phyloP scores from a whole-genome alignment of 805 yeast genomes.

The Wickerhamiella parazyma region DNA sequence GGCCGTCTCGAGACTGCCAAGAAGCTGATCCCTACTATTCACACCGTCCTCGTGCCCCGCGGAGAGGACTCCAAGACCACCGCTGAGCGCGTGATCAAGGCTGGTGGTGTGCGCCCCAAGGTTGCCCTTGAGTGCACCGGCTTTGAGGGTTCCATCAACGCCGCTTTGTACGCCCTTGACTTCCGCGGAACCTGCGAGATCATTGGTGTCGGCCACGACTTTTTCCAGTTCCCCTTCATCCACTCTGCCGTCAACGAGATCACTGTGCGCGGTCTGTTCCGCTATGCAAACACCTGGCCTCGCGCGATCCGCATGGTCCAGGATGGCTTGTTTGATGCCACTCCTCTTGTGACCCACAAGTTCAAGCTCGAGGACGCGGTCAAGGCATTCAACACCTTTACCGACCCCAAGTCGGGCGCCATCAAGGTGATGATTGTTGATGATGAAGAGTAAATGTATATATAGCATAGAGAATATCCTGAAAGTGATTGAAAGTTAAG shows the following conservation, averaged over 20 bases:
- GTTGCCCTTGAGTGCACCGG: conserved; percentile 44
- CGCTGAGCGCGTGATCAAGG: conserved; percentile 22
- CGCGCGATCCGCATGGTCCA: conserved; percentile 37
- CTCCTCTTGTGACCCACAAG: conserved; percentile 37
- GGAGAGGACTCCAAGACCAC: conserved; percentile 29
- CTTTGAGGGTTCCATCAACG: conserved; percentile 34
- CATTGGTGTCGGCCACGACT: conserved; percentile 40
- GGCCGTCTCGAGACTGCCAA: conserved; percentile 36
- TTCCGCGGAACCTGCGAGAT: conserved; percentile 36
- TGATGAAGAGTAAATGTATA: conserved; percentile 11
- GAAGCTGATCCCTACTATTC: conserved; percentile 33
- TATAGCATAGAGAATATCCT: not conserved
- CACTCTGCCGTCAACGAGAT: conserved; percentile 40
- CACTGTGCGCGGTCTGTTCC: conserved; percentile 37
- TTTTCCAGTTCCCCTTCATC: conserved; percentile 41
- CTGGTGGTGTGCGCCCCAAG: conserved; percentile 33
- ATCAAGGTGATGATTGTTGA: conserved; percentile 38
- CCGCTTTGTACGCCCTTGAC: conserved; percentile 34
- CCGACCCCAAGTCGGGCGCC: conserved; percentile 33
- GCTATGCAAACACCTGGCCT: conserved; percentile 47
- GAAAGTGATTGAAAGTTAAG: too few species aligned
- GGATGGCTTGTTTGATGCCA: conserved; percentile 33
- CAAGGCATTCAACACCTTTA: conserved; percentile 32
- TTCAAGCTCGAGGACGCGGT: conserved; percentile 35
- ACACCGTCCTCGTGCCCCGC: conserved; percentile 32